Base-by-base conservation (phyloP, 306 rosid species). In the Lithocarpus polystachyus region DNA sequence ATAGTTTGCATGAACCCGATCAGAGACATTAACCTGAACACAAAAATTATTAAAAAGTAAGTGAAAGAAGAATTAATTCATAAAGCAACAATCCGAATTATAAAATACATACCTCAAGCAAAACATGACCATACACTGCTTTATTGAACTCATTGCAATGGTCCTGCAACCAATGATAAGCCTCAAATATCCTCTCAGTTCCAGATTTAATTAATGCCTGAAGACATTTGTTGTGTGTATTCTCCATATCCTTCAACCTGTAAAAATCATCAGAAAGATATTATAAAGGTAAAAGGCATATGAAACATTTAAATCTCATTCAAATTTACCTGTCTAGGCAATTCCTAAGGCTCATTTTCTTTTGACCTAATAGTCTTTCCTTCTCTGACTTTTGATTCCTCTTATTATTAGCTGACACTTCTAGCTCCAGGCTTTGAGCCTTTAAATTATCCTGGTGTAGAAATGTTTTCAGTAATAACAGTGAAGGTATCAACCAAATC, bases 1-100 rank as follows among this genome's bases (percentile, higher is more conserved):
- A 85, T 86, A 94, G 78, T 74, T 82, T 67, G 97, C 92, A 77
- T 94, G 97, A 85, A 19, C 55, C 61, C 71, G 90, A 75, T 90
- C 83, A 29, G 92, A 65, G 59, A 92, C 98, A 85, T 95, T 91
- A 84, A 95, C 97, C 96, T 92, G 82, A 59, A 45, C 72, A 84
- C n/a, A 73, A 77, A 64, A 61, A 68, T 74, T 84, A 80, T 43
- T 43, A 83, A 78, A 40, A 73, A 68, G 77, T 40, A 51, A 59
- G 43, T 79, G 75, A 68, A 55, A 23, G 55, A 13, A 56, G 79
- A 79, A 77, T 71, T 75, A 43, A 85, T 6, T 26, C 61, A 77
- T 29, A 62, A 60, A n/a, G 79, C 4, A 13, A 72, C 61, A 75
- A 14, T n/a, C n/a, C n/a, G n/a, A n/a, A n/a, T n/a, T n/a, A n/a